These are phyloP conservation scores for Clonostachys solani DNA, from an alignment of 2,329 filamentous ascomycete species.

Conservation along the genomic window DNA sequence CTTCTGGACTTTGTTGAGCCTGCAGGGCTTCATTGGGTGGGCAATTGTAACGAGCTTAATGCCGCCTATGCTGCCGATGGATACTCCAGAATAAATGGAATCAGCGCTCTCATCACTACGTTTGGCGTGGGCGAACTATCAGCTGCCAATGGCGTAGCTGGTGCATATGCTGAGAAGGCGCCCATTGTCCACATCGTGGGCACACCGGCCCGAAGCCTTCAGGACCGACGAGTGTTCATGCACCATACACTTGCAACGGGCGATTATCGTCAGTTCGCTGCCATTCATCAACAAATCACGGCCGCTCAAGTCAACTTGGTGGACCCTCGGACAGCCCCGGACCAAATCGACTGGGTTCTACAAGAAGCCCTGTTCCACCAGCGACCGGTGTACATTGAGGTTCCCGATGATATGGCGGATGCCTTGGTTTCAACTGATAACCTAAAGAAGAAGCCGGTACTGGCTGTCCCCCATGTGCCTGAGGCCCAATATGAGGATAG, in stretches of 20 bases:
- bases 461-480: constrained; percentile 62
- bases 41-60: constrained; percentile 70
- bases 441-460: constrained; percentile 60
- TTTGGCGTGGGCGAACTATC: constrained; percentile 75
- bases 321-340: constrained; percentile 64
- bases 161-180: constrained; percentile 69
- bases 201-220: constrained; percentile 41
- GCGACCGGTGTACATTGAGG: constrained; percentile 77
- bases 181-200: constrained; percentile 67
- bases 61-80: constrained; percentile 80
- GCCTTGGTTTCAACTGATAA: constrained; percentile 71
- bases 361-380: constrained; percentile 69
- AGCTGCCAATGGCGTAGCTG: constrained; percentile 68
- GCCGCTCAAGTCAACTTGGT: constrained; percentile 68
- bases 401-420: constrained; percentile 77
- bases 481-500: constrained; percentile 71
- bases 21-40: constrained; percentile 58
- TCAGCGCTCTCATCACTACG: constrained; percentile 67
- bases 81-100: constrained; percentile 69
- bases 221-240: constrained; percentile 41
- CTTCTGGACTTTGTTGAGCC: constrained; percentile 62
- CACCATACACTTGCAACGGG: constrained; percentile 74
- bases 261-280: constrained; percentile 77
- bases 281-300: constrained; percentile 72
- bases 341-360: constrained; percentile 74